A percentile compares a stretch with the other conserved stretches of the same genome.
Conservation (phyloP, 345 rosid species). For the Syzygium jambos region DNA sequence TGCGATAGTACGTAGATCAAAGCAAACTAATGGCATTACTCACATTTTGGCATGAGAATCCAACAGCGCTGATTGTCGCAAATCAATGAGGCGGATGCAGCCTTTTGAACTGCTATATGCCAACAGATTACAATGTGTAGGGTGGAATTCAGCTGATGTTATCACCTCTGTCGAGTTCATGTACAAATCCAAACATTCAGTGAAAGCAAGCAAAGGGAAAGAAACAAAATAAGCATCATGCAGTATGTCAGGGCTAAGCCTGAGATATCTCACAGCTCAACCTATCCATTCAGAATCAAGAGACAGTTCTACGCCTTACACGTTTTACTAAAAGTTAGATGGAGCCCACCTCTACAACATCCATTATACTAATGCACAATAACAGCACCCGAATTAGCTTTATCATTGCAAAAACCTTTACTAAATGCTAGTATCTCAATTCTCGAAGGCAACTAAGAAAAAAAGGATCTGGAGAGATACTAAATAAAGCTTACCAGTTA, state of each 20-base stretch:
- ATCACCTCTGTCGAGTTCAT: conserved; percentile 77
- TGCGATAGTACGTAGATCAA: background rate
- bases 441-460: background rate
- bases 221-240: background rate
- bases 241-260: background rate
- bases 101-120: conserved; percentile 99
- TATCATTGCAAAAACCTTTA: background rate
- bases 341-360: background rate
- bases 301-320: background rate
- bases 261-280: background rate
- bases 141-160: conserved; percentile 98
- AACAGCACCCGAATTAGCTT: background rate
- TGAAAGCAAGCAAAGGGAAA: background rate
- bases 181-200: background rate
- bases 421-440: background rate
- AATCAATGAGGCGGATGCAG: conserved; percentile 88
- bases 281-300: background rate
- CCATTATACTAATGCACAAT: background rate
- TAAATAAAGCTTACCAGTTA: conserved; percentile 56
- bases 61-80: conserved; percentile 96
- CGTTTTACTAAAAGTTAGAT: background rate
- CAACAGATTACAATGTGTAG: conserved; percentile 82
- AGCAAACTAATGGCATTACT: conserved; percentile 11
- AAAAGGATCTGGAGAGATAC: background rate
- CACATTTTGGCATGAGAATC: conserved; percentile 93